phyloP scores from a whole-genome alignment of 2,329 filamentous ascomycete genomes.

The Aspergillus terreus region DNA sequence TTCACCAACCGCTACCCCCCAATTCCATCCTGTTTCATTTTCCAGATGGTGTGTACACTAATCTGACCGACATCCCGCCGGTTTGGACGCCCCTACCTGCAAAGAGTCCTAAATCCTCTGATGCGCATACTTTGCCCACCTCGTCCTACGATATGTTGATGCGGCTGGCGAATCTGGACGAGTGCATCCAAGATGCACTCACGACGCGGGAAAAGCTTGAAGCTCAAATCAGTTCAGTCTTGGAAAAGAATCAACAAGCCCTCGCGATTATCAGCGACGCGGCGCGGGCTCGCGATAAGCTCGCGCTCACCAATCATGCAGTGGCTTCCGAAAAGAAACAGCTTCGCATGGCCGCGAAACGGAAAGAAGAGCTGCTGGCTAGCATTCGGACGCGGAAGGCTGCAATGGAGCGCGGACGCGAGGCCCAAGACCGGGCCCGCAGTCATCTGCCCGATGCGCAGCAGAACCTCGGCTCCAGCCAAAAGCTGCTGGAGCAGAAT shows the following conservation, averaged over 20 bases:
- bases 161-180: slow-evolving; percentile 81
- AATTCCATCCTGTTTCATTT: slow-evolving; percentile 87
- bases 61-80: slow-evolving; percentile 62
- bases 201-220: slow-evolving; percentile 71
- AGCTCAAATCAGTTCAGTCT: slow-evolving; percentile 65
- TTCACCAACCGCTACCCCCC: slow-evolving; percentile 69
- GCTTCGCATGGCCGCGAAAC: slow-evolving; percentile 59
- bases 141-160: slow-evolving; percentile 87
- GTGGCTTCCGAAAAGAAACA: slow-evolving; percentile 63
- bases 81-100: slow-evolving; percentile 24
- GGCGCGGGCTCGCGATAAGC: slow-evolving; percentile 38
- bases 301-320: slow-evolving; percentile 43
- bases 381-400: slow-evolving; percentile 64
- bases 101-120: slow-evolving; percentile 37
- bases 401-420: slow-evolving; percentile 63
- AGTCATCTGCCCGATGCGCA: slow-evolving; percentile 60
- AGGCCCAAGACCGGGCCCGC: slow-evolving; percentile 56
- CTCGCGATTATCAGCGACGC: slow-evolving; percentile 29
- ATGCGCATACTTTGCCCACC: slow-evolving; percentile 54
- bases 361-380: slow-evolving; percentile 63
- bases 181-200: slow-evolving; percentile 85
- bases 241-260: slow-evolving; percentile 35
- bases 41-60: slow-evolving; percentile 79
- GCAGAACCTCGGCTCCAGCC: slow-evolving; percentile 56
- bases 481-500: slow-evolving; percentile 53